Conservation (phyloP, 2,329 filamentous ascomycete species). For the Pseudocercospora fijiensis region DNA sequence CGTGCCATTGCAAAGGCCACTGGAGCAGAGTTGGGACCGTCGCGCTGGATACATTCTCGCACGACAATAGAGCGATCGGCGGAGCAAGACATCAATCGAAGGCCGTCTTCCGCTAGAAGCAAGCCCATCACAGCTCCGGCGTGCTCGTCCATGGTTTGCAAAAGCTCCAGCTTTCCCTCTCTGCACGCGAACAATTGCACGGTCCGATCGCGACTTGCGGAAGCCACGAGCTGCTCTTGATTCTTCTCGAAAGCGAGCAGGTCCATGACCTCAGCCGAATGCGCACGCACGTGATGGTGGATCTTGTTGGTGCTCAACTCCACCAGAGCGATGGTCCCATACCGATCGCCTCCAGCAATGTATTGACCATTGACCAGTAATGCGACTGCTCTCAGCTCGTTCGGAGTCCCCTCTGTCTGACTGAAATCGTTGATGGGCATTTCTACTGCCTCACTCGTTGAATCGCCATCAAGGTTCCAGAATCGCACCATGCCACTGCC, state of each 20-base stretch:
- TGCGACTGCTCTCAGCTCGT: slow-evolving; percentile 59
- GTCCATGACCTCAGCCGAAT: slow-evolving; percentile 79
- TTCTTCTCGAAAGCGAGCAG: slow-evolving; percentile 69
- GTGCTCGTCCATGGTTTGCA: slow-evolving; percentile 92
- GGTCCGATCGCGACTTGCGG: slow-evolving; percentile 84
- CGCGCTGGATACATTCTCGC: slow-evolving; percentile 71
- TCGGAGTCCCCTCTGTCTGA: slow-evolving; percentile 49
- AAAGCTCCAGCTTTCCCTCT: slow-evolving; percentile 55
- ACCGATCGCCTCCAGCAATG: slow-evolving; percentile 80
- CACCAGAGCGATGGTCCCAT: slow-evolving; percentile 67
- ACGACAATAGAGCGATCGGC: slow-evolving; percentile 84
- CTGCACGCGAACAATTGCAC: slow-evolving; percentile 79
- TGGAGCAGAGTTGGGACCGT: slow-evolving; percentile 57
- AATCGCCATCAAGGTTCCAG: slow-evolving; percentile 73
- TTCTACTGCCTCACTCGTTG: slow-evolving; percentile 59
- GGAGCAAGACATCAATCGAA: slow-evolving; percentile 74
- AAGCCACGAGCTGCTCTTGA: slow-evolving; percentile 68
- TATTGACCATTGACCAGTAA: slow-evolving; percentile 62
- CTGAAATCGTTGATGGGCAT: slow-evolving; percentile 67
- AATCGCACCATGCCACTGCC: slow-evolving; percentile 75
- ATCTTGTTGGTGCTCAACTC: slow-evolving; percentile 62
- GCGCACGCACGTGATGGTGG: slow-evolving; percentile 75
- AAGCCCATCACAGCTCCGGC: slow-evolving; percentile 79
- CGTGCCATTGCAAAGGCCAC: slow-evolving; percentile 75
- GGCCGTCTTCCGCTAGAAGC: slow-evolving; percentile 69